Conservation (phyloP, 495 filamentous ascomycete genomes). For the Terfezia claveryi region DNA sequence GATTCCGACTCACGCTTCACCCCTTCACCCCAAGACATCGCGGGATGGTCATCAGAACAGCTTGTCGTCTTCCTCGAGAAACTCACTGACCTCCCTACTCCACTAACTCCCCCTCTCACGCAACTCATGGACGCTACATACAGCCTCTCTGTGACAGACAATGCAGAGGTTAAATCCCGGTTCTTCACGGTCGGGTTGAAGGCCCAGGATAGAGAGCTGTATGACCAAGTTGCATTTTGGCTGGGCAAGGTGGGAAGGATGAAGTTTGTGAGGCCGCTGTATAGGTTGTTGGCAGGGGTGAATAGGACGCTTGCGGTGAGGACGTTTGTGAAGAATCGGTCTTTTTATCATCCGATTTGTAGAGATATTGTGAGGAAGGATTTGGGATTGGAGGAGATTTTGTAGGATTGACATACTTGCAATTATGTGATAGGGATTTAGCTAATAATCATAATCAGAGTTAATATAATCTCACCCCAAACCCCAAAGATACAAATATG, state of each 20-base stretch:
- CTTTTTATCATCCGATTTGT: constrained; percentile 94
- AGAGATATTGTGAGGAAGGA: constrained; percentile 60
- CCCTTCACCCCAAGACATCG: constrained; percentile 44
- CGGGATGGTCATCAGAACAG: constrained; percentile 60
- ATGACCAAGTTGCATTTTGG: constrained; percentile 46
- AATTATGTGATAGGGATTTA: too few relatives aligned
- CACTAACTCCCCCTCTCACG: constrained; percentile 38
- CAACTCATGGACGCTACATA: constrained; percentile 52
- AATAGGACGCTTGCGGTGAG: constrained; percentile 50
- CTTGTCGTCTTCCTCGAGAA: constrained; percentile 71
- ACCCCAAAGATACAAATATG: too few relatives aligned
- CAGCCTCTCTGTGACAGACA: constrained; percentile 41
- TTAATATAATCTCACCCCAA: too few relatives aligned
- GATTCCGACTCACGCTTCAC: constrained; percentile 29
- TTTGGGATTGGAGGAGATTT: constrained; percentile 21
- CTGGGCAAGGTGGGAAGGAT: constrained; percentile 71
- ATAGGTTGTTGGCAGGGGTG: constrained; percentile 44
- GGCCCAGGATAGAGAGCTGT: constrained; percentile 41
- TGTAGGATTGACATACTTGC: too few relatives aligned
- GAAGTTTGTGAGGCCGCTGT: constrained; percentile 88
- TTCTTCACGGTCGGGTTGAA: constrained; percentile 59
- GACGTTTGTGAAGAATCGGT: constrained; percentile 68
- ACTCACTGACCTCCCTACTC: constrained; percentile 38
- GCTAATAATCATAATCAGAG: too few relatives aligned
- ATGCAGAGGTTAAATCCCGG: constrained; percentile 62